Conservation (phyloP, 1,284 basidiomycete species). For the Ustilago xerochloae region DNA sequence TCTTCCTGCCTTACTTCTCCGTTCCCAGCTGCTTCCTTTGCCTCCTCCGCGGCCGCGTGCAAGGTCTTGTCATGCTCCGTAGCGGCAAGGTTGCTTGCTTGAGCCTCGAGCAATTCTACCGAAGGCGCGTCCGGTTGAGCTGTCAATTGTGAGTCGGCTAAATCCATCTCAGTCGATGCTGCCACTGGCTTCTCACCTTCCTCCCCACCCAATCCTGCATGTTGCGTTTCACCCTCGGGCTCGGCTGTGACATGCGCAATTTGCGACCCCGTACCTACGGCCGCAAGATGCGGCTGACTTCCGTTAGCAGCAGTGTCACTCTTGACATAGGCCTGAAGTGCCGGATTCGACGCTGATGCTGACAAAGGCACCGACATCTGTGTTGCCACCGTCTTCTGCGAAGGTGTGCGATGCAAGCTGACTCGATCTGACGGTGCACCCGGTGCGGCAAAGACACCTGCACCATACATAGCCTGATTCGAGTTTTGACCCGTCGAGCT, state of each 20-base stretch:
- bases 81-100: conserved; percentile 27
- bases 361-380: conserved; percentile 60
- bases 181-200: conserved; percentile 9
- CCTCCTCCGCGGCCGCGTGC: not conserved
- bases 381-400: conserved; percentile 60
- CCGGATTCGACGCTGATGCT: conserved; percentile 38
- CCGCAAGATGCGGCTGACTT: conserved; percentile 25
- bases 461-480: conserved; percentile 51
- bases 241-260: conserved; percentile 8
- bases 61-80: conserved; percentile 33
- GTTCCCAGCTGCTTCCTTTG: not conserved
- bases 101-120: conserved; percentile 25
- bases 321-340: conserved; percentile 31
- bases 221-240: not conserved
- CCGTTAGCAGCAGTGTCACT: conserved; percentile 30
- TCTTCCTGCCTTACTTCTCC: conserved; percentile 2
- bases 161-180: not conserved
- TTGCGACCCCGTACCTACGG: conserved; percentile 2
- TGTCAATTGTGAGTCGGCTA: conserved; percentile 11
- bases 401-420: conserved; percentile 60
- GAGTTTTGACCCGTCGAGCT: conserved; percentile 56
- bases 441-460: conserved; percentile 12
- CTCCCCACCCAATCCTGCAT: not conserved
- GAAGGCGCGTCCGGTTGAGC: not conserved
- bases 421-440: conserved; percentile 30